A percentile compares a stretch with the other conserved stretches of the same genome.
Evolutionary conservation across 768 basidiomycete species (phyloP).

Genomic region (Megacollybia marginata): DNA sequence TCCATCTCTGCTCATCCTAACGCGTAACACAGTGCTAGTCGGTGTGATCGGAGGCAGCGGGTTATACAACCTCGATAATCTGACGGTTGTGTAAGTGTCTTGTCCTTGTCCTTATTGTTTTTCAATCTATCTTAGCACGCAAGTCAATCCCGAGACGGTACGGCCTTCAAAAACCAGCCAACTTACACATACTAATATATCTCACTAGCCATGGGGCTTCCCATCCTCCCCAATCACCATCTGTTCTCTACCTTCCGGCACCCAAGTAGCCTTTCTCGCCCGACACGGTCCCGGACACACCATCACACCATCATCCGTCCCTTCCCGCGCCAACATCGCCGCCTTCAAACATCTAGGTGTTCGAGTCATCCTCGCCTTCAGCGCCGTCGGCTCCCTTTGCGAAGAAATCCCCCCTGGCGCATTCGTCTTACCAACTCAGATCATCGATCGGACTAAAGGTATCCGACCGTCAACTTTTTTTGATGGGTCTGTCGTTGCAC

Average conservation of each 20-base stretch:
- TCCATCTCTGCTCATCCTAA: no score
- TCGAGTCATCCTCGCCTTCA: constrained; percentile 86
- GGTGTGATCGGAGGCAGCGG: constrained; percentile 93
- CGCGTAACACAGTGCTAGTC: constrained; percentile 67
- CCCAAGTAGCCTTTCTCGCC: constrained; percentile 81
- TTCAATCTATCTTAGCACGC: constrained; percentile 36
- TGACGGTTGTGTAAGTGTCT: constrained; percentile 70
- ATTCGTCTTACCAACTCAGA: constrained; percentile 81
- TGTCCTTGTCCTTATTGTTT: neutral
- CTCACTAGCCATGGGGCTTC: constrained; percentile 79
- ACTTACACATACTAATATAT: no score
- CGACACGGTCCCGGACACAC: constrained; percentile 83
- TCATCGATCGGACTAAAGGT: constrained; percentile 96
- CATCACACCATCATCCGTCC: constrained; percentile 75
- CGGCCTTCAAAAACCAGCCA: no score
- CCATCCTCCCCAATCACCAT: constrained; percentile 93
- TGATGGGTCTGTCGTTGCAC: constrained; percentile 75
- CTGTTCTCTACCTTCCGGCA: constrained; percentile 69
- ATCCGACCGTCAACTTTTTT: constrained; percentile 87
- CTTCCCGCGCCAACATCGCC: constrained; percentile 87
- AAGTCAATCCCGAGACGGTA: constrained; percentile 78
- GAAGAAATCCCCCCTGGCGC: constrained; percentile 91
- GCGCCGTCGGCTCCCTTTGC: constrained; percentile 88
- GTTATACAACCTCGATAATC: constrained; percentile 87
- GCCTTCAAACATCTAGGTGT: constrained; percentile 91